These are phyloP conservation scores for Ramularia endophylla DNA, from an alignment of 2,329 filamentous ascomycete species.

Conservation along the genomic window DNA sequence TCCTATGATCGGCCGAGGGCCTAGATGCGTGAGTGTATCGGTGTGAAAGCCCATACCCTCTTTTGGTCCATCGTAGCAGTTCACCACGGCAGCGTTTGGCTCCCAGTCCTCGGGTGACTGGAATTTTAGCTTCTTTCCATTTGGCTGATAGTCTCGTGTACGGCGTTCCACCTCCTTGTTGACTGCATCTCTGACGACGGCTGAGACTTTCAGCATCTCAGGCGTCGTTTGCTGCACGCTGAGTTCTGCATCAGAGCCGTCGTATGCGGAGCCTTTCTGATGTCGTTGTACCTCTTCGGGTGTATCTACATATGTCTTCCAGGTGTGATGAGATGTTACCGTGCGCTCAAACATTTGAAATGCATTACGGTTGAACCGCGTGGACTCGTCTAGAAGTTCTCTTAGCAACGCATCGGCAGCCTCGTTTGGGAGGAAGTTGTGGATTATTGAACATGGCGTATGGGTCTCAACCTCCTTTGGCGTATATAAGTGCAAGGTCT, in stretches of 20 bases:
- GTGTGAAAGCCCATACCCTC: slow-evolving; percentile 89
- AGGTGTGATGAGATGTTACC: slow-evolving; percentile 78
- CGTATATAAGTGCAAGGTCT: slow-evolving; percentile 76
- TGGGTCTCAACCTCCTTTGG: slow-evolving; percentile 73
- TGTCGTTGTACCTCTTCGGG: slow-evolving; percentile 63
- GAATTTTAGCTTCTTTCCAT: slow-evolving; percentile 66
- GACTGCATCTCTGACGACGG: slow-evolving; percentile 66
- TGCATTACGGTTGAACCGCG: slow-evolving; percentile 61
- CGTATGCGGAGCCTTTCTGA: slow-evolving; percentile 78
- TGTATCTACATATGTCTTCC: slow-evolving; percentile 74
- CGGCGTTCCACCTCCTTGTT: slow-evolving; percentile 70
- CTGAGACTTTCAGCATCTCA: slow-evolving; percentile 63
- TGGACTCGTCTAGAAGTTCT: slow-evolving; percentile 70
- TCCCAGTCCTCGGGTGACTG: slow-evolving; percentile 70
- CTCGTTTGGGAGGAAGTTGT: slow-evolving; percentile 73
- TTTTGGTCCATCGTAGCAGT: slow-evolving; percentile 78
- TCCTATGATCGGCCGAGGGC: slow-evolving; percentile 81
- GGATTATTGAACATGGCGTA: slow-evolving; percentile 86
- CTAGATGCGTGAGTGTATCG: slow-evolving; percentile 89
- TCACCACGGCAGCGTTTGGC: slow-evolving; percentile 89
- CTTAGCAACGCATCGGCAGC: slow-evolving; percentile 67
- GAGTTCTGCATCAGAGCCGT: slow-evolving; percentile 63
- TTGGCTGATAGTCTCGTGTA: slow-evolving; percentile 62
- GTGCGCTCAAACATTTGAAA: slow-evolving; percentile 88
- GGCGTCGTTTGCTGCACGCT: slow-evolving; percentile 71